Percentiles rank a stretch among this genome's conserved stretches.
phyloP scores from a whole-genome alignment of 495 filamentous ascomycete species.

The Trypethelium eluteriae region DNA sequence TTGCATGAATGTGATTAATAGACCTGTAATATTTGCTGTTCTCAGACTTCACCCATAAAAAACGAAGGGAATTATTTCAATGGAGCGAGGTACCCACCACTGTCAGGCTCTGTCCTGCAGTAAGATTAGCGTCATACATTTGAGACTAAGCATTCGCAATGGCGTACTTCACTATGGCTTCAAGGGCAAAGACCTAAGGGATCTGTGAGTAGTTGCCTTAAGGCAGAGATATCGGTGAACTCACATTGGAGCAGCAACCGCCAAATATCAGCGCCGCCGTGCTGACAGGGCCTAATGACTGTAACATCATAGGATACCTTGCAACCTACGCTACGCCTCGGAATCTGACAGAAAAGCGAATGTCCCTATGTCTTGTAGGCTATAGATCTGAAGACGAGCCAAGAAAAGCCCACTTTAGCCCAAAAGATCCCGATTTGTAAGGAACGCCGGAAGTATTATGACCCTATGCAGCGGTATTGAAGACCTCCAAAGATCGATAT shows the following conservation, averaged over 20 bases:
- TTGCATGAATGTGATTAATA: conserved; percentile 88
- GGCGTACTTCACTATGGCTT: conserved; percentile 87
- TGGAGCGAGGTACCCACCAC: conserved; percentile 24
- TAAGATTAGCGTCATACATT: conserved; percentile 21
- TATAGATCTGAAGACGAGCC: too few species aligned
- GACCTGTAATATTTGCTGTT: conserved; percentile 44
- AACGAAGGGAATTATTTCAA: conserved; percentile 8
- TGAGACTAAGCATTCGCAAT: conserved; percentile 10
- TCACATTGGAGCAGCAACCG: conserved; percentile 94
- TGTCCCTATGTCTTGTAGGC: too few species aligned
- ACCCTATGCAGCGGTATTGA: not conserved
- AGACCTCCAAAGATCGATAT: too few species aligned
- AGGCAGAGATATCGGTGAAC: conserved; percentile 23
- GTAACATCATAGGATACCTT: not conserved
- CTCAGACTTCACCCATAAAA: conserved; percentile 8
- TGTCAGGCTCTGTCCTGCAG: conserved; percentile 35
- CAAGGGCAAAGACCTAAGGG: conserved; percentile 78
- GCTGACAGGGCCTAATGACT: conserved; percentile 41
- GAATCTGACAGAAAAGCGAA: not conserved
- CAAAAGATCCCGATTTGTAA: not conserved
- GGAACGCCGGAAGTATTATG: not conserved
- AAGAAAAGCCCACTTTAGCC: not conserved
- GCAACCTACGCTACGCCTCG: not conserved
- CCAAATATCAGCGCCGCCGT: conserved; percentile 91
- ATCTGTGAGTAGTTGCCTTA: conserved; percentile 22